Evolutionary conservation across 2,329 filamentous ascomycete genomes (phyloP).

Genomic region (Fusarium brevicatenulatum): DNA sequence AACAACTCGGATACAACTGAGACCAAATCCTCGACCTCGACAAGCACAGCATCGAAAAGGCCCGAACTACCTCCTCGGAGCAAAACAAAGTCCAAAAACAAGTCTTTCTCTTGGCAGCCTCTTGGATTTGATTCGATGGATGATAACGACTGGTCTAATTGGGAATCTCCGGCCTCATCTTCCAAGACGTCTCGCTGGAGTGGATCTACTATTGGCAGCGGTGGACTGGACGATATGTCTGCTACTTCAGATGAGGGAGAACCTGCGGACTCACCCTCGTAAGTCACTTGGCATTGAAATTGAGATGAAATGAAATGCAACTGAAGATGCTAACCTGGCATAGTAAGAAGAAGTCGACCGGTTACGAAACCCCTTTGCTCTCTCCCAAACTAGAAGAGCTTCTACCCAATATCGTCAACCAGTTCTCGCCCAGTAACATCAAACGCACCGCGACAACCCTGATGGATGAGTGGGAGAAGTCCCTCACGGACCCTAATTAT

Average conservation of each 20-base stretch:
- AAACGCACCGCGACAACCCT: conserved; percentile 85
- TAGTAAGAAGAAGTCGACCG: conserved; percentile 49
- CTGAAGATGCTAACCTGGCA: conserved; percentile 16
- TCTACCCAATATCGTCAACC: conserved; percentile 76
- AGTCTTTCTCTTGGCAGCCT: conserved; percentile 70
- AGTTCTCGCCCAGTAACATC: conserved; percentile 78
- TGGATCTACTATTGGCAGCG: conserved; percentile 64
- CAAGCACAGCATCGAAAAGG: conserved; percentile 48
- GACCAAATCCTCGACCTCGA: conserved; percentile 34
- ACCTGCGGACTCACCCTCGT: conserved; percentile 60
- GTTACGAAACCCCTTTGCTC: conserved; percentile 47
- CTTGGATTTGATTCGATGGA: conserved; percentile 66
- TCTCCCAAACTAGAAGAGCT: conserved; percentile 63
- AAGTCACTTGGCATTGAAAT: conserved; percentile 48
- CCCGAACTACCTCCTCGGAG: conserved; percentile 42
- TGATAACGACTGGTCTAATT: conserved; percentile 73
- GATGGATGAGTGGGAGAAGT: conserved; percentile 91
- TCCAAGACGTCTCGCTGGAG: conserved; percentile 70
- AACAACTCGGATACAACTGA: conserved; percentile 22
- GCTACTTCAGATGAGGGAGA: conserved; percentile 60
- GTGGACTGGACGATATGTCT: conserved; percentile 55
- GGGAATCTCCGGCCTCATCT: conserved; percentile 65
- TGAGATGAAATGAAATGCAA: not conserved
- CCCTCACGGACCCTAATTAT: conserved; percentile 47
- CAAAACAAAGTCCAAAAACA: conserved; percentile 56